phyloP scores from a whole-genome alignment of 305 asterid genomes.

The Fraxinus xanthoxyloides region DNA sequence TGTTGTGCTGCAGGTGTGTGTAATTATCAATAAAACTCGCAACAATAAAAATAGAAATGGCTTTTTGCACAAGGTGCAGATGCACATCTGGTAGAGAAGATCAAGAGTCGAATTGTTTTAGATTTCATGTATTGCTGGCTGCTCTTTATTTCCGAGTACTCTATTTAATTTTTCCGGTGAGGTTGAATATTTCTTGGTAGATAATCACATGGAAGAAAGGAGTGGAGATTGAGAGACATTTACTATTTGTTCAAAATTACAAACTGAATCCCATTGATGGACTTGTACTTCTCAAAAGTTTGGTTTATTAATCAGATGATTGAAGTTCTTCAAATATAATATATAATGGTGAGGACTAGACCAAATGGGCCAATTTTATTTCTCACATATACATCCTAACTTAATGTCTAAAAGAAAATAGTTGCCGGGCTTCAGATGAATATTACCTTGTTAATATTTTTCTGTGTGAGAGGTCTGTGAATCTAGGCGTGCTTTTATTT shows the following conservation, averaged over 20 bases:
- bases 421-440: not conserved
- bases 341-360: not conserved
- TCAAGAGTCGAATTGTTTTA: not conserved
- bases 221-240: not conserved
- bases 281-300: not conserved
- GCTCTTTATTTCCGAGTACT: not conserved
- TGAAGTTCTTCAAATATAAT: not conserved
- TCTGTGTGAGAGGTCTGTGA: not conserved
- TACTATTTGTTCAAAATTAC: not conserved
- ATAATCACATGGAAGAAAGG: not conserved
- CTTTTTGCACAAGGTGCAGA: not conserved
- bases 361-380: not conserved
- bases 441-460: not conserved
- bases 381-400: not conserved
- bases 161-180: not conserved
- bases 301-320: not conserved
- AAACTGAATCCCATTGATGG: not conserved
- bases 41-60: not conserved
- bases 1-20: conserved; percentile 87
- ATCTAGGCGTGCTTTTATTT: not conserved
- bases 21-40: not conserved
- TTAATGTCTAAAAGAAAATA: not conserved
- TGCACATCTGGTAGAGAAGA: not conserved
- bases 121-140: not conserved
- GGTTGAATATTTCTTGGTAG: not conserved